Evolutionary conservation across 108 stramenopile species (phyloP), one percentile per base, ranked within the genome.

Genomic region (Cyclotella kingstonii): DNA sequence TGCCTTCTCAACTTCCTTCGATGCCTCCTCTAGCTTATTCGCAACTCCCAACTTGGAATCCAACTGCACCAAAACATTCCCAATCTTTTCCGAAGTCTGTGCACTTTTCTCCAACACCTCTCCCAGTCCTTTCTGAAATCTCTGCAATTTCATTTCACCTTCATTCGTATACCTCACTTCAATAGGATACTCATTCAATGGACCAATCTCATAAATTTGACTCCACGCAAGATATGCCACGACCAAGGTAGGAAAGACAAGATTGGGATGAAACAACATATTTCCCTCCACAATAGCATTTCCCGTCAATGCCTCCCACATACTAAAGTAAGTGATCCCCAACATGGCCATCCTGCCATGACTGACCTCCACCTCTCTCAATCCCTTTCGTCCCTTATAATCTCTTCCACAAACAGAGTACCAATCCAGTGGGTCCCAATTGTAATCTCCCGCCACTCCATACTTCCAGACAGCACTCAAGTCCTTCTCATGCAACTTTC

Each of bases 381-480:
- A 52, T 34, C 72, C 87, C 81, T 89, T 87, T n/a, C 87, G 81
- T 43, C 83, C 89, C 46, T 73, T 70, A 54, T 78, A 85, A 56
- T 81, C 75, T 36, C 88, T 69, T 1, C 89, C 87, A 27, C 85
- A 76, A 0, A 57, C 54, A 2, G 57, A 66, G 58, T 90, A 94
- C 44, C 81, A 67, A 50, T 81, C 63, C 23, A 84, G 53, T 3
- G 90, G 90, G 54, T 91, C 90, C 73, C 84, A 91, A 60, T 81
- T 82, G 74, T 91, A 87, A 62, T 91, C 90, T 53, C 90, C 90
- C 25, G 89, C 75, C 38, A 91, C 87, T 23, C 90, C 90, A 47
- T 71, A 85, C 54, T 86, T 70, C 85, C 90, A 88, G 17, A 85
- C 55, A 11, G 74, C 63, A n/a, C 38, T 47, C 87, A 91, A 85